Base-by-base conservation (phyloP, 805 yeast genomes). In the Metschnikowia lachancei region DNA sequence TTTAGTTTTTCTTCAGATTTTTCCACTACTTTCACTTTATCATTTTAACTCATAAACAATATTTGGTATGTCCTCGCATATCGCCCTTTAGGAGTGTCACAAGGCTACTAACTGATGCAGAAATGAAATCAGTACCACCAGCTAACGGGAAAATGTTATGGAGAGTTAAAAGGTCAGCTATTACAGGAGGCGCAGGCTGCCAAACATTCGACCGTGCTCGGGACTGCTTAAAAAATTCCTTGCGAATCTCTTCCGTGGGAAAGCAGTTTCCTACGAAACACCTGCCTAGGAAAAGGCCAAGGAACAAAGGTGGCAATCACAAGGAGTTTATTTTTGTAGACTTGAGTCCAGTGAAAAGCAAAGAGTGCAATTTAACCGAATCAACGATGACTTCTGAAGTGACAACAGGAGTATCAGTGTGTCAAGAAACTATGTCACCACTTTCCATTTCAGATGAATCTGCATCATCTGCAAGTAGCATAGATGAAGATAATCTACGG, bases 301-400 rank as follows among this genome's bases (percentile, higher is more conserved):
- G 68, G 62, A 63, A 66, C 53, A 66, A 63, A 56, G 75, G 75
- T 7, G 76, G 76, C 3, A 66, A 63, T 64, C 74, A 74, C 41
- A 70, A 68, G 57, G 75, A 70, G 52, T 72, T 71, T 50, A 74
- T 72, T 16, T 72, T 72, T 52, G 76, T 72, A 36, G 75, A 72
- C 54, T 68, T 72, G 52, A 68, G 74, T 16, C 76, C 76, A 17
- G 64, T 70, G 22, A 66, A 67, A 50, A 50, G 59, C 41, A 62
- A 57, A 22, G 59, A 60, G 26, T 61, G 54, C 20, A 52, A 54
- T 9, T 55, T 60, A 3, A 50, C 61, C 29, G 43, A 47, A 11
- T 54, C 61, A 14, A 54, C 60, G 9, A 61, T 55, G 29, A 53
- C 53, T 33, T 56, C 60, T 9, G 46, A 22, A n/a, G 38, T 52